Conservation (phyloP, 352 stramenopile species). For the Globisporangium cederbergense region DNA sequence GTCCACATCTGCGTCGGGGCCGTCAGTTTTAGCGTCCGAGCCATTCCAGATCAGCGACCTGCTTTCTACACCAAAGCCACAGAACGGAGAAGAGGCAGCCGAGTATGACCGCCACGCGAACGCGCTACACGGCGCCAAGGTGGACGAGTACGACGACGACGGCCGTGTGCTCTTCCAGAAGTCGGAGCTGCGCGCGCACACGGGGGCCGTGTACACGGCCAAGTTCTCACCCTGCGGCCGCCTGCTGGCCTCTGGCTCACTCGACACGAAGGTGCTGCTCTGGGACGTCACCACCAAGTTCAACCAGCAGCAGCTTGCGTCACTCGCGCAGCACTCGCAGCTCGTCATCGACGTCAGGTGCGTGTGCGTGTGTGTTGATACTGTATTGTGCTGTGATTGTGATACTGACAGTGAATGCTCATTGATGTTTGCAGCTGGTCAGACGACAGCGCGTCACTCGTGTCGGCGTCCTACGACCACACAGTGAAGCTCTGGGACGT, state of each 20-base stretch:
- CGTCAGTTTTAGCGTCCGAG: conserved; percentile 29
- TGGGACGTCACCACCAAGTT: conserved; percentile 89
- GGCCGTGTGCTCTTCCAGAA: conserved; percentile 76
- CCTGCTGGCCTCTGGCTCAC: conserved; percentile 73
- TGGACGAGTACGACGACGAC: conserved; percentile 62
- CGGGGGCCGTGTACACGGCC: conserved; percentile 80
- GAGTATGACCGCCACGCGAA: conserved; percentile 32
- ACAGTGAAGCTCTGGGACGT: conserved; percentile 88
- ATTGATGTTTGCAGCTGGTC: conserved; percentile 41
- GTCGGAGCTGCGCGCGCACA: conserved; percentile 71
- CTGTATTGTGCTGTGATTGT: not conserved
- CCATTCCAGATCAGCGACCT: conserved; percentile 76
- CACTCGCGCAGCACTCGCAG: conserved; percentile 69
- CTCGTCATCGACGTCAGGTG: conserved; percentile 82
- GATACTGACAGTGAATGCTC: not conserved
- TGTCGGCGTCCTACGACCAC: conserved; percentile 85
- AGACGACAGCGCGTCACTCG: conserved; percentile 65
- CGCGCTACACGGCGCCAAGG: conserved; percentile 41
- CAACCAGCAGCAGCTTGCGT: conserved; percentile 81
- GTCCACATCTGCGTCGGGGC: conserved; percentile 17
- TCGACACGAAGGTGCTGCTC: conserved; percentile 80
- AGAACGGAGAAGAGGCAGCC: conserved; percentile 27
- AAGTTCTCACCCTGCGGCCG: conserved; percentile 84
- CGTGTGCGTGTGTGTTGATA: not conserved
- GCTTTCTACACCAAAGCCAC: conserved; percentile 39